Conservation (phyloP, 2,329 filamentous ascomycete species). For the Epichloe sibirici region DNA sequence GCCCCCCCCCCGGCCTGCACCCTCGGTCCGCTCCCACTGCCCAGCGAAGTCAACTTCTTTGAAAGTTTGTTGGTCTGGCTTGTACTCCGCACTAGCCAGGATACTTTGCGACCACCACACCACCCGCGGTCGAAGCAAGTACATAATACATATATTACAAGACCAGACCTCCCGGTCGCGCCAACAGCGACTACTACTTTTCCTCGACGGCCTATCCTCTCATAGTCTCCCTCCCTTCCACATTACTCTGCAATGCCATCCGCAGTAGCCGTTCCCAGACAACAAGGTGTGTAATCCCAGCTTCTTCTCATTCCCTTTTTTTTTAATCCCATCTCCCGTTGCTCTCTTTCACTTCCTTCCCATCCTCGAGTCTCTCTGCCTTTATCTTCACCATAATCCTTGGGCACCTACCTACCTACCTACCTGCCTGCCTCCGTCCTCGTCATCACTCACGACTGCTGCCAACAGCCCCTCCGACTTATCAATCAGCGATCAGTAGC, state of each 20-base stretch:
- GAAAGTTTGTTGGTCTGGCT: no score
- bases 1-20: no score
- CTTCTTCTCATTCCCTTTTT: background rate
- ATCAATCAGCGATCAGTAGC: constrained; percentile 7
- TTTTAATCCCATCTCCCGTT: background rate
- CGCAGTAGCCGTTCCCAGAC: constrained; percentile 10
- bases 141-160: no score
- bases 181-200: background rate
- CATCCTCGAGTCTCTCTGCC: background rate
- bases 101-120: background rate
- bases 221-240: background rate
- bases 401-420: background rate
- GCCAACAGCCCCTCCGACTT: background rate
- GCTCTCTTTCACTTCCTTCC: background rate
- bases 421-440: background rate
- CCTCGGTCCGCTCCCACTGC: no score
- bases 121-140: background rate
- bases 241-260: constrained; percentile 12
- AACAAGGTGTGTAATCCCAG: constrained; percentile 13
- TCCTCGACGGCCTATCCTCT: background rate
- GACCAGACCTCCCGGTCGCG: background rate
- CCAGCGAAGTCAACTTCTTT: no score
- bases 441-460: constrained; percentile 1
- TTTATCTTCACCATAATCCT: background rate
- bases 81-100: no score